Evolutionary conservation across 805 yeast genomes (phyloP).

Genomic region (Nakazawaea peltata): DNA sequence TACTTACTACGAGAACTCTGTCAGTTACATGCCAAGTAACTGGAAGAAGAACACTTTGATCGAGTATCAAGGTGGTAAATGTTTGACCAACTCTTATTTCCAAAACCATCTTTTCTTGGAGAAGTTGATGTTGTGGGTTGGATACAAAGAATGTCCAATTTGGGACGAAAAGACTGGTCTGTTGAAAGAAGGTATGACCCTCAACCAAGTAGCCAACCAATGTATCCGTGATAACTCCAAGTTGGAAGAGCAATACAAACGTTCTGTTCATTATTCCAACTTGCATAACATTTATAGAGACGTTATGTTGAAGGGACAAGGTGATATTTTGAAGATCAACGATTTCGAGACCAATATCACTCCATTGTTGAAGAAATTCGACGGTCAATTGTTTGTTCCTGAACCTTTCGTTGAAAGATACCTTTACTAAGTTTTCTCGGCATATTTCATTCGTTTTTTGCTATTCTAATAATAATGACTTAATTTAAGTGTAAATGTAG

Average conservation of each 20-base stretch:
- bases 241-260: slow-evolving; percentile 5
- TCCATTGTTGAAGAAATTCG: slow-evolving; percentile 9
- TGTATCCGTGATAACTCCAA: slow-evolving; percentile 1
- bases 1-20: slow-evolving; percentile 30
- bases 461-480: no score
- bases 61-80: slow-evolving; percentile 8
- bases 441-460: no score
- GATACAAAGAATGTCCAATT: slow-evolving; percentile 6
- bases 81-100: slow-evolving; percentile 7
- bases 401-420: slow-evolving; percentile 9
- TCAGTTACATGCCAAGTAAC: slow-evolving; percentile 9
- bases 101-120: slow-evolving; percentile 5
- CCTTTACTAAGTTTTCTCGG: slow-evolving; percentile 2
- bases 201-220: slow-evolving; percentile 4
- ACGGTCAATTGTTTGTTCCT: slow-evolving; percentile 7
- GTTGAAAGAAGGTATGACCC: slow-evolving; percentile 4
- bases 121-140: slow-evolving; percentile 8
- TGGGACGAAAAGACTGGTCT: slow-evolving; percentile 8
- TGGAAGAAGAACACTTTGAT: slow-evolving; percentile 8
- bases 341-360: slow-evolving; percentile 1
- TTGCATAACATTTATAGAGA: slow-evolving; percentile 8
- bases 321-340: slow-evolving; percentile 5
- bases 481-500: no score
- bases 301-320: slow-evolving; percentile 6
- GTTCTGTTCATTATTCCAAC: slow-evolving; percentile 5